phyloP scores from a whole-genome alignment of 2,329 filamentous ascomycete species.

The Metarhizium anisopliae region DNA sequence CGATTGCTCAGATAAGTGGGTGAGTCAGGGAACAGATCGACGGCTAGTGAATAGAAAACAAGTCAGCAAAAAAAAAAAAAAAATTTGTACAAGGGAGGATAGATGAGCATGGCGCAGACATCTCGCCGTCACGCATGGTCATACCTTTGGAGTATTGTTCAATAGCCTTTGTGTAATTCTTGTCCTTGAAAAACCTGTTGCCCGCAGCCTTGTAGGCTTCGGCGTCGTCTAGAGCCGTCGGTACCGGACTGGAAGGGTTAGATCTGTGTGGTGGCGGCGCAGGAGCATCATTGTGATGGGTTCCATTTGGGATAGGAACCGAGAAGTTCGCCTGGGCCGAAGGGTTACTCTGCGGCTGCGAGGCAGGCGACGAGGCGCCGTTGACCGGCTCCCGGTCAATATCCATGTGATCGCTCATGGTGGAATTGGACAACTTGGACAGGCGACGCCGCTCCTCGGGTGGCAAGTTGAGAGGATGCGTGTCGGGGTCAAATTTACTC shows the following conservation, averaged over 20 bases:
- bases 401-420: slow-evolving; percentile 64
- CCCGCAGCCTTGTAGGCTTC: slow-evolving; percentile 87
- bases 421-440: slow-evolving; percentile 52
- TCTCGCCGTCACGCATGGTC: not conserved
- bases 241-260: slow-evolving; percentile 49
- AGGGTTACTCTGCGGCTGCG: slow-evolving; percentile 22
- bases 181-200: slow-evolving; percentile 95
- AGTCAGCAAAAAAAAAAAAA: slow-evolving; percentile 2
- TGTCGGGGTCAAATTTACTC: slow-evolving; percentile 55
- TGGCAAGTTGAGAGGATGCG: slow-evolving; percentile 81
- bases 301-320: slow-evolving; percentile 42
- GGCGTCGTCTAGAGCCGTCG: slow-evolving; percentile 59
- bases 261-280: slow-evolving; percentile 65
- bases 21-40: slow-evolving; percentile 77
- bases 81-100: too few species aligned
- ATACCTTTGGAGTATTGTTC: slow-evolving; percentile 91
- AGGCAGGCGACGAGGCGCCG: slow-evolving; percentile 43
- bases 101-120: too few species aligned
- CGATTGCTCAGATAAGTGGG: slow-evolving; percentile 91
- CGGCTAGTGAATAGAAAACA: slow-evolving; percentile 45
- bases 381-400: slow-evolving; percentile 57
- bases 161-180: slow-evolving; percentile 80
- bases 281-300: slow-evolving; percentile 40
- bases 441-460: slow-evolving; percentile 79
- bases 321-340: slow-evolving; percentile 36